phyloP scores from a whole-genome alignment of 495 filamentous ascomycete species.

The Filosporella fistucella region DNA sequence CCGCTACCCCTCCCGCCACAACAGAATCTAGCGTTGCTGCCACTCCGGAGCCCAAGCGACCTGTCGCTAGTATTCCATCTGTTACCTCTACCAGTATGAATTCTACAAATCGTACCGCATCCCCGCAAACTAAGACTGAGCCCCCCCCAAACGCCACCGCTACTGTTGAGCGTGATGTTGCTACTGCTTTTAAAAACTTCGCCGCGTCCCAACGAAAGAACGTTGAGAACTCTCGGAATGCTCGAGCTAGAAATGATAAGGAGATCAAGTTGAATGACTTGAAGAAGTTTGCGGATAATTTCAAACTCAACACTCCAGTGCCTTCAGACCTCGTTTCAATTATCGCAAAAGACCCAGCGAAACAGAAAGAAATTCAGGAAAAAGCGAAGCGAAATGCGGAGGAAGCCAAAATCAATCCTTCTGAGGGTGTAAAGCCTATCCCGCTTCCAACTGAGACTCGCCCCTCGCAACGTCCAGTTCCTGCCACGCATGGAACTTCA shows the following conservation, averaged over 20 bases:
- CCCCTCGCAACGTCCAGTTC: constrained; percentile 20
- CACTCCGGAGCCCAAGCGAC: constrained; percentile 21
- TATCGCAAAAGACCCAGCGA: constrained; percentile 87
- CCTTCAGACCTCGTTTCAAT: constrained; percentile 91
- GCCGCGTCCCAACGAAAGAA: constrained; percentile 49
- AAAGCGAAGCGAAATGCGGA: constrained; percentile 68
- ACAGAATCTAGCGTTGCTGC: constrained; percentile 24
- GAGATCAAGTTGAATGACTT: constrained; percentile 88
- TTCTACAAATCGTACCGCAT: constrained; percentile 32
- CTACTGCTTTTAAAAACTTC: constrained; percentile 78
- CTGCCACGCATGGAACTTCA: constrained; percentile 21
- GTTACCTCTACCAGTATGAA: constrained; percentile 26
- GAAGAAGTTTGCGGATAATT: constrained; percentile 89
- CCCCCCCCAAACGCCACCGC: constrained; percentile 56
- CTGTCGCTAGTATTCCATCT: constrained; percentile 24
- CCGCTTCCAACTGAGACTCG: constrained; percentile 16
- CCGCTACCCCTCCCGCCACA: constrained; percentile 26
- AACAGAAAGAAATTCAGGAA: constrained; percentile 88
- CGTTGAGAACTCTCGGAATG: constrained; percentile 66
- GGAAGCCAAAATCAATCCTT: constrained; percentile 38
- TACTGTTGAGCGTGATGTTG: constrained; percentile 73
- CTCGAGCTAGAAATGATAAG: constrained; percentile 76
- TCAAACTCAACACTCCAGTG: constrained; percentile 89
- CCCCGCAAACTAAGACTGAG: constrained; percentile 34
- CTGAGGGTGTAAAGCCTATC: constrained; percentile 26